Conservation (phyloP, 78 protist genomes). For the Tieghemostelium lacteum region DNA sequence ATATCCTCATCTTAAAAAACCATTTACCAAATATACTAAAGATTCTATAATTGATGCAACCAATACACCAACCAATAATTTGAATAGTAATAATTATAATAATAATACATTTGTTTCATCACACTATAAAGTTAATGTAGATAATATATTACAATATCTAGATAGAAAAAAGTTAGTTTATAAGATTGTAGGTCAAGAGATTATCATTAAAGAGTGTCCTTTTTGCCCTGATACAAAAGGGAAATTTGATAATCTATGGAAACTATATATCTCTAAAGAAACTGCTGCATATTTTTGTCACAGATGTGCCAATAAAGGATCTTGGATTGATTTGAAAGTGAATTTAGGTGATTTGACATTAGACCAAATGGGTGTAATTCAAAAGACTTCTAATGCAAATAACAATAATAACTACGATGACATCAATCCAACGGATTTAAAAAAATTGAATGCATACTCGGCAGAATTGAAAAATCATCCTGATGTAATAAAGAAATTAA, state of each 20-base stretch:
- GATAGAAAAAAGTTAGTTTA: constrained; percentile 33
- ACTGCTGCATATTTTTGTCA: constrained; percentile 73
- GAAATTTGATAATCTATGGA: constrained; percentile 79
- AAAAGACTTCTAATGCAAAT: neutral
- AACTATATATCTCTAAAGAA: constrained; percentile 67
- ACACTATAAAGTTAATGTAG: constrained; percentile 33
- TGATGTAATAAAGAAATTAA: constrained; percentile 30
- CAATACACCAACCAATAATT: neutral
- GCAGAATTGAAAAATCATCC: constrained; percentile 18
- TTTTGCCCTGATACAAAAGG: constrained; percentile 74
- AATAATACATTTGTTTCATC: constrained; percentile 26
- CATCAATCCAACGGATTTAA: constrained; percentile 15
- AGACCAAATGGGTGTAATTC: neutral
- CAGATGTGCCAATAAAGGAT: constrained; percentile 78
- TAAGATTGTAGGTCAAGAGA: constrained; percentile 21
- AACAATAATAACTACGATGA: neutral
- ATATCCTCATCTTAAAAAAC: no score
- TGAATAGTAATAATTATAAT: constrained; percentile 1
- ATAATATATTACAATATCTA: constrained; percentile 15
- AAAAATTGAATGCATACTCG: constrained; percentile 24
- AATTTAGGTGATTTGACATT: constrained; percentile 60
- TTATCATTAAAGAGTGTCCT: constrained; percentile 72
- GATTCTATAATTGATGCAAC: neutral
- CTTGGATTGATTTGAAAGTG: constrained; percentile 80
- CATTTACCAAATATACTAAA: no score